Evolutionary conservation across 2,329 filamentous ascomycete species (phyloP).

Genomic region (Alternaria ethzedia): DNA sequence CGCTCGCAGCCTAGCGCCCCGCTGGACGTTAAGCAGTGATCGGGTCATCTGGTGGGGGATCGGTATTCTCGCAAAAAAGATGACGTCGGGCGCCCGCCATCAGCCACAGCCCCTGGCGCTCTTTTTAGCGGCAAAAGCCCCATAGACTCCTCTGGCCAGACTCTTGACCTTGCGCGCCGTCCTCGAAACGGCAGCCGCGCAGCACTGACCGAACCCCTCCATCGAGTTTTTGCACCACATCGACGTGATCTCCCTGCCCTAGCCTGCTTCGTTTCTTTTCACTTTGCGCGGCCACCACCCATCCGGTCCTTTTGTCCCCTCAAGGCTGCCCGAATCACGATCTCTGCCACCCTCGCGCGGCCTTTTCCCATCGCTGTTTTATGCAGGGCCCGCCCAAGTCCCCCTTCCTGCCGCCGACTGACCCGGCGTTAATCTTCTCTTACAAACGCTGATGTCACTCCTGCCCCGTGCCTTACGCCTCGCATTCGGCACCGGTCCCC

Average conservation of each 20-base stretch:
- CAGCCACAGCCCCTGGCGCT: constrained; percentile 24
- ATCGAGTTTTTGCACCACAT: constrained; percentile 24
- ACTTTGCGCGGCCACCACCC: constrained; percentile 2
- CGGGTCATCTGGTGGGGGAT: constrained; percentile 22
- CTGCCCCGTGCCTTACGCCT: neutral
- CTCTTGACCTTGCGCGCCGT: constrained; percentile 15
- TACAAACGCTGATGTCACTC: constrained; percentile 8
- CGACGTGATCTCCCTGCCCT: constrained; percentile 10
- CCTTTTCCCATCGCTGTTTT: neutral
- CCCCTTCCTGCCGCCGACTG: constrained; percentile 12
- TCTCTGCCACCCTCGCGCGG: neutral
- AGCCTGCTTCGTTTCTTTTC: constrained; percentile 7
- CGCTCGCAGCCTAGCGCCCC: constrained; percentile 1
- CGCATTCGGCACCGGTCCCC: neutral
- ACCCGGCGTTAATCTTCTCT: constrained; percentile 9
- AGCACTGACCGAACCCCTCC: constrained; percentile 8
- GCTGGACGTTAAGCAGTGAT: constrained; percentile 13
- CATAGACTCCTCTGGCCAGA: constrained; percentile 15
- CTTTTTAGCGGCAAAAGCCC: constrained; percentile 2
- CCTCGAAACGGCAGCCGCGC: constrained; percentile 20
- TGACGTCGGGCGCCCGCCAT: constrained; percentile 24
- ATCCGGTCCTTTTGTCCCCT: constrained; percentile 7
- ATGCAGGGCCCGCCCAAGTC: constrained; percentile 13
- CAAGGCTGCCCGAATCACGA: neutral
- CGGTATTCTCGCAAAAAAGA: neutral